These are phyloP conservation scores for Brassica hybrid DNA, from an alignment of 441 rosid species.

Conservation along the genomic window DNA sequence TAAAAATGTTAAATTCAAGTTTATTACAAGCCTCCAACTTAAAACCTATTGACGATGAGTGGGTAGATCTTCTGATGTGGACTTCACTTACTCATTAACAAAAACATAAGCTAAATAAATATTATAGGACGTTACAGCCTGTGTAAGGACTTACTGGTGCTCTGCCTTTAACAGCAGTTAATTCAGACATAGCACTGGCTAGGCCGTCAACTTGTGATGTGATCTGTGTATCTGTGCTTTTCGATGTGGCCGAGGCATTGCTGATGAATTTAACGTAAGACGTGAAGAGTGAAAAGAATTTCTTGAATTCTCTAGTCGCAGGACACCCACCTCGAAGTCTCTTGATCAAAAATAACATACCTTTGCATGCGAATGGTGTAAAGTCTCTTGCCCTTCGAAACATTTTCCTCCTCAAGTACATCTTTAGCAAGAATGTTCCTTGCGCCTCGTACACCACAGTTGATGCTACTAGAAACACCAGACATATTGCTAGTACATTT, in stretches of 20 bases:
- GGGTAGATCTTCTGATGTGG: neutral
- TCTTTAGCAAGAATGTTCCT: slow-evolving; percentile 32
- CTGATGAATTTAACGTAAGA: slow-evolving; percentile 4
- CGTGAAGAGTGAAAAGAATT: neutral
- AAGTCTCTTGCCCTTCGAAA: neutral
- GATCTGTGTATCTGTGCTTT: neutral
- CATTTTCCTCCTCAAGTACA: slow-evolving; percentile 15
- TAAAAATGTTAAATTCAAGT: neutral
- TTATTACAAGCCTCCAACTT: neutral
- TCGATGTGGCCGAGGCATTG: slow-evolving; percentile 13
- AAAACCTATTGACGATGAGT: neutral
- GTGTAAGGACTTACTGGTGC: slow-evolving; percentile 5
- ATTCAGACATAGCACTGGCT: neutral
- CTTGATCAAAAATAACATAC: neutral
- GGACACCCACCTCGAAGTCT: slow-evolving; percentile 31
- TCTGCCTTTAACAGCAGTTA: neutral
- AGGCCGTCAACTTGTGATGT: neutral
- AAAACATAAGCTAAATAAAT: neutral
- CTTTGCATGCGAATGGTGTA: too few relatives aligned
- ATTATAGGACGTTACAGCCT: neutral
- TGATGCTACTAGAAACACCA: slow-evolving; percentile 35
- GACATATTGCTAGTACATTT: slow-evolving; percentile 24
- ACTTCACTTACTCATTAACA: neutral
- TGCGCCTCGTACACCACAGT: slow-evolving; percentile 34
- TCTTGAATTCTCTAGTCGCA: slow-evolving; percentile 10